These are phyloP conservation scores for Basipetospora chlamydospora DNA, from an alignment of 2,329 filamentous ascomycete genomes.

Conservation along the genomic window DNA sequence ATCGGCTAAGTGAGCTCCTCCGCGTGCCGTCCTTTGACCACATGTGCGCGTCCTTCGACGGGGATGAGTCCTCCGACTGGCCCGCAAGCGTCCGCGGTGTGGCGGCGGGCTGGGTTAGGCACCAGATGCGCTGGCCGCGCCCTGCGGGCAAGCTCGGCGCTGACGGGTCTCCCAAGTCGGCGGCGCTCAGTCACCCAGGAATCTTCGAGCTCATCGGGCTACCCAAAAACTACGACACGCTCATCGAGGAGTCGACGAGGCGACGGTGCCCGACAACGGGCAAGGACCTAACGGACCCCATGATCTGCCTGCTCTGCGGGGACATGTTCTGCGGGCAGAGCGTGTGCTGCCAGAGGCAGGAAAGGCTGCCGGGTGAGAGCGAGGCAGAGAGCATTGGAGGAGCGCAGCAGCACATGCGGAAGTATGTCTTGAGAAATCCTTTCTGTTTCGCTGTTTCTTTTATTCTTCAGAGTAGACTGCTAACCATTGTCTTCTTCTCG, in stretches of 20 bases:
- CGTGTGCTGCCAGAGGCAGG: conserved; percentile 68
- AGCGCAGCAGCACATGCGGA: conserved; percentile 78
- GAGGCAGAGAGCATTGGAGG: conserved; percentile 51
- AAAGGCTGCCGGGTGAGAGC: conserved; percentile 25
- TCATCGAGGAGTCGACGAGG: conserved; percentile 84
- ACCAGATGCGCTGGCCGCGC: conserved; percentile 31
- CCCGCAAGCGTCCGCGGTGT: conserved; percentile 17
- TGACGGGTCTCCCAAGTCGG: conserved; percentile 20
- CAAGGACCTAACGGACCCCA: conserved; percentile 81
- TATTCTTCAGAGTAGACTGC: too few species aligned
- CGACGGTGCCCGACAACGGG: conserved; percentile 76
- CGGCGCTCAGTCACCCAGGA: conserved; percentile 59
- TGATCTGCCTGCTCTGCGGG: conserved; percentile 86
- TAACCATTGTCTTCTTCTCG: background rate
- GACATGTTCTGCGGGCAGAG: conserved; percentile 95
- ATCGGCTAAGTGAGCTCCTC: conserved; percentile 63
- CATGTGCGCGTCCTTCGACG: conserved; percentile 48
- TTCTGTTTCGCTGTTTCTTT: too few species aligned
- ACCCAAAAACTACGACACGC: conserved; percentile 77
- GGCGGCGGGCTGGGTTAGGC: conserved; percentile 59
- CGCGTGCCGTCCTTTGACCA: conserved; percentile 66
- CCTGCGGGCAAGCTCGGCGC: conserved; percentile 4
- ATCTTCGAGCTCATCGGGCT: conserved; percentile 91
- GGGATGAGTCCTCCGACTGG: conserved; percentile 16
- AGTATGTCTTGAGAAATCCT: too few species aligned